Evolutionary conservation across 2,329 filamentous ascomycete species (phyloP).

Genomic region (Hypomyces perniciosus): DNA sequence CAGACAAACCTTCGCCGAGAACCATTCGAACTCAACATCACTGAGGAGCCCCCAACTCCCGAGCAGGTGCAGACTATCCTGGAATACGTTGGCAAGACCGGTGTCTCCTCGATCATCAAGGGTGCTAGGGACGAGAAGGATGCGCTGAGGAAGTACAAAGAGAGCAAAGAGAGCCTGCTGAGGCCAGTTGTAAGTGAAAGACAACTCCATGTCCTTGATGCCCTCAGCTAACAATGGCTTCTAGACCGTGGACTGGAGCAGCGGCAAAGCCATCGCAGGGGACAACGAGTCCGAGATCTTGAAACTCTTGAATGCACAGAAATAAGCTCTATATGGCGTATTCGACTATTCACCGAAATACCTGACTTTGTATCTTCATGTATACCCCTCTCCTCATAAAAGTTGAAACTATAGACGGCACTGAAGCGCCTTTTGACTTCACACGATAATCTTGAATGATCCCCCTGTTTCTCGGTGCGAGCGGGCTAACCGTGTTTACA

Average conservation of each 20-base stretch:
- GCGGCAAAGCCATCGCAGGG: slow-evolving; percentile 72
- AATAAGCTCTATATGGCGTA: slow-evolving; percentile 19
- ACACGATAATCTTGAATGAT: no score
- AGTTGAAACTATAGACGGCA: slow-evolving; percentile 8
- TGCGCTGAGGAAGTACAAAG: slow-evolving; percentile 72
- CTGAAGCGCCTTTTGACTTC: neutral
- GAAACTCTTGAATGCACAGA: slow-evolving; percentile 62
- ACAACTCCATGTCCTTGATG: neutral
- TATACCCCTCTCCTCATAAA: slow-evolving; percentile 11
- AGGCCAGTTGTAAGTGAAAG: slow-evolving; percentile 65
- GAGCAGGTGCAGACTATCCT: slow-evolving; percentile 81
- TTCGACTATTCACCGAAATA: slow-evolving; percentile 15
- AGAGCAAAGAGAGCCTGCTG: slow-evolving; percentile 62
- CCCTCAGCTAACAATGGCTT: neutral
- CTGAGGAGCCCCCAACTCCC: slow-evolving; percentile 69
- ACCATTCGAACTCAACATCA: slow-evolving; percentile 83
- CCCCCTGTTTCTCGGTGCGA: no score
- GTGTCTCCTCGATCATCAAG: slow-evolving; percentile 57
- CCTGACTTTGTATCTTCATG: slow-evolving; percentile 4
- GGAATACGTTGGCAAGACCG: slow-evolving; percentile 66
- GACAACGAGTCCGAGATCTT: slow-evolving; percentile 85
- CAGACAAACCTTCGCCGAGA: slow-evolving; percentile 51
- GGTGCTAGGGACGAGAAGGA: slow-evolving; percentile 70
- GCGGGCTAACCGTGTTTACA: no score
- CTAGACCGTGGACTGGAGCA: slow-evolving; percentile 82